Base-by-base conservation (phyloP, 2,329 filamentous ascomycete genomes). In the Truncatella angustata region DNA sequence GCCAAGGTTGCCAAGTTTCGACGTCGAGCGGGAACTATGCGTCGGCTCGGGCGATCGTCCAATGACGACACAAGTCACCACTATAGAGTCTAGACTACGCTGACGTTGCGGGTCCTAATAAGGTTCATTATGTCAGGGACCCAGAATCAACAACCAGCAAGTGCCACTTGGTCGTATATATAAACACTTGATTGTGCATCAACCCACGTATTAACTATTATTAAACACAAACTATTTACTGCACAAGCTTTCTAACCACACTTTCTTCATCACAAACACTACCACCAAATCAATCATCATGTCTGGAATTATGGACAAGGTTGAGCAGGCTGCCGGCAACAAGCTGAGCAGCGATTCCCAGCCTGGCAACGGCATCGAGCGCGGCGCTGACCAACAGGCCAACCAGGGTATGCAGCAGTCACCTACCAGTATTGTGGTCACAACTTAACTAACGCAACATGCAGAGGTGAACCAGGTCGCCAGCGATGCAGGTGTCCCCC, bases 331-430 rank as follows among this genome's bases (percentile, higher is more conserved):
- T 21, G 23, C 46, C 32, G 44, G 47, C 44, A 40, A 47, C 37
- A 58, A 54, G 50, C 18, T 59, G 6, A 36, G 36, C 47, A 57
- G 58, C 53, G 54, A 54, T 47, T 49, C 57, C 9, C 56, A 59
- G 56, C 52, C 57, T 23, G 57, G 57, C 30, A 50, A 54, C 56
- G 23, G 20, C 35, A 35, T 58, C 30, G 57, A 59, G 54, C 43
- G 54, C 30, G 20, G 37, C 5, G 56, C 57, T 28, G 54, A 59
- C 36, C 53, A 57, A n/a, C 35, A 42, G 18, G 47, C 40, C 28
- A 55, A 59, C 52, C 20, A 52, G n/a, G 49, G 57, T 59, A 57
- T 10, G 54, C 42, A 10, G 0, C 4, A n/a, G 3, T 11, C 5
- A 12, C 2, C 1, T 18, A 21, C 23, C 18, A 34, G 49, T 16